Conservation (phyloP, 306 rosid species). For the Casuarina cunninghamiana region DNA sequence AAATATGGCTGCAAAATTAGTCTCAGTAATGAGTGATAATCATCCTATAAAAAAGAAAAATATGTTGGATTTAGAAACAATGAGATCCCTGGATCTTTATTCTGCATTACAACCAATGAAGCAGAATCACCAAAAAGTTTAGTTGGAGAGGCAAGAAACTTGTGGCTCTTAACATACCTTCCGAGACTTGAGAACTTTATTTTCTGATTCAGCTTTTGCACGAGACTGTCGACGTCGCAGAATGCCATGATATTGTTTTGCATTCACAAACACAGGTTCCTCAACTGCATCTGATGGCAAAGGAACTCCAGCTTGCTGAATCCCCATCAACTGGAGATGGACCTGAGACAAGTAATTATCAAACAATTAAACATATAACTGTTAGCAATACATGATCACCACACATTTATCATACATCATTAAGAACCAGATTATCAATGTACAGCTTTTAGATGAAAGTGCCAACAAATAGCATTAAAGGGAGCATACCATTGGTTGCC, state of each 20-base stretch:
- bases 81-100: not conserved
- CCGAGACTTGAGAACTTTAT: constrained; percentile 69
- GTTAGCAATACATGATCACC: constrained; percentile 8
- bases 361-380: constrained; percentile 7
- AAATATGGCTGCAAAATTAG: constrained; percentile 59
- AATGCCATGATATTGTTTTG: constrained; percentile 95
- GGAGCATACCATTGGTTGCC: constrained; percentile 79
- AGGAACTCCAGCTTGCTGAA: constrained; percentile 94
- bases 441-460: not conserved
- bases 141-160: constrained; percentile 20
- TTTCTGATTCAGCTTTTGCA: constrained; percentile 95
- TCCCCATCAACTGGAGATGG: constrained; percentile 94
- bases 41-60: not conserved
- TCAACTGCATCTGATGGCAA: constrained; percentile 88
- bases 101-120: constrained; percentile 22
- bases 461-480: constrained; percentile 1
- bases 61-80: not conserved
- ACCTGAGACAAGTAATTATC: constrained; percentile 49
- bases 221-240: constrained; percentile 89
- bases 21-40: constrained; percentile 9
- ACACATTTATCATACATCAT: not conserved
- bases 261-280: constrained; percentile 95
- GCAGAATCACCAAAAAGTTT: constrained; percentile 9
- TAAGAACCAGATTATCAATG: not conserved
- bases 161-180: constrained; percentile 56